Conservation (phyloP, 768 basidiomycete genomes). For the Piloderma croceum region DNA sequence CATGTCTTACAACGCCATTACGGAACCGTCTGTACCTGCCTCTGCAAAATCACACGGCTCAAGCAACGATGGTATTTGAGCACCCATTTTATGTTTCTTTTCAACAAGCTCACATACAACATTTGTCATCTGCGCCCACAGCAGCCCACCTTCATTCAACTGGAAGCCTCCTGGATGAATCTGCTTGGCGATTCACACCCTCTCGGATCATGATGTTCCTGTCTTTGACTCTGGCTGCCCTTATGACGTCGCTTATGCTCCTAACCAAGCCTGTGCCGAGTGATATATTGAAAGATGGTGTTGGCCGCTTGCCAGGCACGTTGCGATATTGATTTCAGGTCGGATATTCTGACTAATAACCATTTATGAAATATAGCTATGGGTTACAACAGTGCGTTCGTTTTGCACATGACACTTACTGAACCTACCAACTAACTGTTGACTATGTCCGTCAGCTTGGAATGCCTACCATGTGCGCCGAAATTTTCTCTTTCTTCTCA, state of each 20-base stretch:
- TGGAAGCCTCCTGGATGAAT: too few species aligned
- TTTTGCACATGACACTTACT: constrained; percentile 9
- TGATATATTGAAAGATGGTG: constrained; percentile 15
- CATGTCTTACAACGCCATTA: too few species aligned
- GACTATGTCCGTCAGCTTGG: constrained; percentile 42
- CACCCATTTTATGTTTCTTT: too few species aligned
- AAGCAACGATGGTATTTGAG: too few species aligned
- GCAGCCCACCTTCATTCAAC: too few species aligned
- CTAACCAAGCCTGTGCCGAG: constrained; percentile 6
- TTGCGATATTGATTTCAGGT: background rate
- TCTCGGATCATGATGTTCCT: constrained; percentile 12
- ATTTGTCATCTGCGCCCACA: too few species aligned
- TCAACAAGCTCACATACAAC: too few species aligned
- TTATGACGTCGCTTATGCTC: constrained; percentile 14
- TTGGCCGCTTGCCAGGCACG: constrained; percentile 34
- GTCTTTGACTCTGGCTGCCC: constrained; percentile 14
- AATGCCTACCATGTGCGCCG: constrained; percentile 58
- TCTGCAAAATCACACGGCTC: too few species aligned
- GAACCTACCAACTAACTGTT: background rate
- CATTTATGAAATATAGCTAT: constrained; percentile 42
- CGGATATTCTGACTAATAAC: background rate
- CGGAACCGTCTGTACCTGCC: too few species aligned
- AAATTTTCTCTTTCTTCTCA: background rate
- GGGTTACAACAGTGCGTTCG: constrained; percentile 62
- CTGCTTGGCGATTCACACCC: too few species aligned